Evolutionary conservation across 2,329 filamentous ascomycete species (phyloP), one percentile per base, ranked within the genome.

Genomic region (Escovopsis sp.): DNA sequence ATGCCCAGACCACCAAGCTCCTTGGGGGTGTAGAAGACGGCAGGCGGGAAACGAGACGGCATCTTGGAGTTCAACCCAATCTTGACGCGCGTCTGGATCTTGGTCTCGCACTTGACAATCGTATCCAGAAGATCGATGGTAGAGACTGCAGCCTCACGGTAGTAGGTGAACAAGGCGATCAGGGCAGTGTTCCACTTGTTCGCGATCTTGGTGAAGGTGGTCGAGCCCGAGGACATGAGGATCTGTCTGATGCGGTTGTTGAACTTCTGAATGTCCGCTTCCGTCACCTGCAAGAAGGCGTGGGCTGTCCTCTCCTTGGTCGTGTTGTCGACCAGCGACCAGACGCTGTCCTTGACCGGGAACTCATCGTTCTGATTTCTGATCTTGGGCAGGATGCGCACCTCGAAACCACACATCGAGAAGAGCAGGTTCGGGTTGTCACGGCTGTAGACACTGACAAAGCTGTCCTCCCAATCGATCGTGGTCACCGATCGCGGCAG

Each of bases 151-250:
- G 91, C 91, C 59, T 98, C 91, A 59, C 91, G 85, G 58, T 98
- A 98, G 63, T 98, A 98, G 0, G 91, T 96, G 65, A 98, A 98
- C 24, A 98, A 74, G 1, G 91, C 88, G 54, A 98, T 98, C 50
- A 98, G 64, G 1, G 86, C 91, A 0, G 91, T 98, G 63, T 98
- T 98, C 91, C 93, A 98, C 66, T 98, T 98, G 66, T 98, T 98
- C 37, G 93, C 91, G 56, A 98, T 98, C 73, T 98, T 98, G 37
- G 91, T 98, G 65, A 98, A 98, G 0, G 91, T 98, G 0, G 91
- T 98, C 5, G 86, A 94, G n/a, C 91, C 93, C 44, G 91, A 96
- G 10, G 89, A 96, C 91, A 98, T 98, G 43, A 98, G 72, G 57
- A 98, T 98, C 57, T 98, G 91, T 45, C 91, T 79, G 56, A 98